Base-by-base conservation (phyloP, 352 stramenopile genomes). In the Globisporangium orthogonon region DNA sequence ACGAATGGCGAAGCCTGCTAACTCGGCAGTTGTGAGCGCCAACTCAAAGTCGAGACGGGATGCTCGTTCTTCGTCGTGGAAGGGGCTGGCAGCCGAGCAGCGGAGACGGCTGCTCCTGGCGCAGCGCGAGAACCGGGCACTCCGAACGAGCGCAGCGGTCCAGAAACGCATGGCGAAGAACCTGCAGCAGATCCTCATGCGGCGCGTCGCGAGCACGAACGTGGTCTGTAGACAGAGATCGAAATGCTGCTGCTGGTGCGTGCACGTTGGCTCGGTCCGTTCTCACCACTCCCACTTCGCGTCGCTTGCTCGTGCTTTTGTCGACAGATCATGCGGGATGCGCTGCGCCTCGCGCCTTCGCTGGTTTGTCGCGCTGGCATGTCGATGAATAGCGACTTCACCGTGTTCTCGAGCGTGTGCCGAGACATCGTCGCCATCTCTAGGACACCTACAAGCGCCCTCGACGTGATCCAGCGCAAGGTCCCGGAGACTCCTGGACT, bases 171-270 rank as follows among this genome's bases (percentile, higher is more conserved):
- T 61, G 35, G 46, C 46, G 9, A 54, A 41, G 35, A 54, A 23
- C 11, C 55, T 61, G 15, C 35, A 61, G 17, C 46, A 31, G 9
- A 50, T 61, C 29, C 46, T 61, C 29, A 17, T 52, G 17, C 41
- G 41, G 9, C 41, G 53, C 3, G 31, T 45, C 10, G 43, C 35
- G 0, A 48, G 11, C 3, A 37, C 23, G n/a, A 6, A 44, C n/a
- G 17, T 44, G 29, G 28, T 35, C 15, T 14, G 48, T 40, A 5
- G 23, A 23, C 23, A 23, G 23, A 23, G 23, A 23, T 23, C 23
- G 23, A 23, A 23, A 23, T 29, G 28, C 18, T 30, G 9, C 7
- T 10, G 14, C 45, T 35, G 23, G 23, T 50, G 18, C 23, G 23
- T 23, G 23, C 23, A 23, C 23, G 23, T 23, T 50, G 28, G 7